Base-by-base conservation (phyloP, 345 rosid species). In the Abelmoschus esculentus region DNA sequence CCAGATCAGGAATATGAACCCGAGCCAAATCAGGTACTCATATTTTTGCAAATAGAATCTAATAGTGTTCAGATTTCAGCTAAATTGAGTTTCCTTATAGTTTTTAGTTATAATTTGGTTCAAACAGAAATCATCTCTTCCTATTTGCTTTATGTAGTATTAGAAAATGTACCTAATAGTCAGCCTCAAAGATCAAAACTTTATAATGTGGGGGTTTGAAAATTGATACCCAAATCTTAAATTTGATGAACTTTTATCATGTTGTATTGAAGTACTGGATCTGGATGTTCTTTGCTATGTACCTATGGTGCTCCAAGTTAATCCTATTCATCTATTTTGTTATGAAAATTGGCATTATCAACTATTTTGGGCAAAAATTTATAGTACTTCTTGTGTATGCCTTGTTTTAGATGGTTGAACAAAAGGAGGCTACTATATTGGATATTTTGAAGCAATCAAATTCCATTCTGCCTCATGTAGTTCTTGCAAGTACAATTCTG, bases 391-490 rank as follows among this genome's bases (percentile, higher is more conserved):
- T 64, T 22, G 29, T 73, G 26, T 66, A 63, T 69, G 47, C 54
- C 50, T 56, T 70, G 63, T 74, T 83, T 69, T 84, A 80, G 88
- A 74, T 57, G 50, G 53, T 28, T 63, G 75, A 61, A 72, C 72
- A 52, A 63, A 83, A 75, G 67, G 78, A 76, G 77, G 18, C 17
- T 76, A 71, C 89, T 22, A 31, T 91, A 22, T 40, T 83, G 75
- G 79, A 80, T 73, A 79, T 88, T 74, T 74, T 93, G 80, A 85
- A 86, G 87, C 83, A 86, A 44, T 82, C 97, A 46, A 91, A 91
- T 79, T 82, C 91, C 11, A 66, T 89, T 60, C 82, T 93, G 78
- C 97, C 99, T 77, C 93, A 93, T 69, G 90, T 84, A 13, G 91
- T 93, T 53, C 85, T 91, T 59, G 96, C 89, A 28, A 91, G 96